Evolutionary conservation across 768 basidiomycete species (phyloP).

Genomic region (Kwoniella dejecticola): DNA sequence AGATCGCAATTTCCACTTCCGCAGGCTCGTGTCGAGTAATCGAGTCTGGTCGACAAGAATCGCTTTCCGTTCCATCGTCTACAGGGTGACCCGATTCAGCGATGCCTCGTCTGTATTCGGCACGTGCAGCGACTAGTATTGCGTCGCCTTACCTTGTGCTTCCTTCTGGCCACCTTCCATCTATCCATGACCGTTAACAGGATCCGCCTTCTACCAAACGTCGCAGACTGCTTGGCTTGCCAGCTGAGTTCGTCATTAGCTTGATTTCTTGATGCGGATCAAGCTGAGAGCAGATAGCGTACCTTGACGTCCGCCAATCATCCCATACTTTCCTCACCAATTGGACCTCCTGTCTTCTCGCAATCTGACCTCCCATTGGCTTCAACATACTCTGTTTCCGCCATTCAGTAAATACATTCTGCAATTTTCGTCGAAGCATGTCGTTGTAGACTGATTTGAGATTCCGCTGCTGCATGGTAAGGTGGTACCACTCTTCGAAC

Average conservation of each 20-base stretch:
- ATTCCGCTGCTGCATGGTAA: neutral
- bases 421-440: neutral
- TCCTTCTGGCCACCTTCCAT: slow-evolving; percentile 3
- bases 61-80: slow-evolving; percentile 14
- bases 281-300: neutral
- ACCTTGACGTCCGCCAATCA: slow-evolving; percentile 23
- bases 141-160: neutral
- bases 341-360: neutral
- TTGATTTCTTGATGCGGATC: neutral
- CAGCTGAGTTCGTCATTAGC: neutral
- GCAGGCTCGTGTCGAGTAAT: slow-evolving; percentile 1
- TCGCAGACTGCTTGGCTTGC: slow-evolving; percentile 17
- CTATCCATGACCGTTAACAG: slow-evolving; percentile 11
- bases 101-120: too few relatives aligned
- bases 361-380: slow-evolving; percentile 11
- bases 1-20: slow-evolving; percentile 13
- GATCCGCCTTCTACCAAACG: slow-evolving; percentile 7
- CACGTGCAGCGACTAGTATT: too few relatives aligned
- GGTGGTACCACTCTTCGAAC: slow-evolving; percentile 14
- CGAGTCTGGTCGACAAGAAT: slow-evolving; percentile 3
- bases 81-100: too few relatives aligned
- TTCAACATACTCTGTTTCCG: slow-evolving; percentile 5
- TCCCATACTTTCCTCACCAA: slow-evolving; percentile 18
- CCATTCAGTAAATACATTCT: slow-evolving; percentile 14
- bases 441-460: neutral